Evolutionary conservation across 345 rosid species (phyloP), one percentile per base, ranked within the genome.

Genomic region (Physaria fendleri): DNA sequence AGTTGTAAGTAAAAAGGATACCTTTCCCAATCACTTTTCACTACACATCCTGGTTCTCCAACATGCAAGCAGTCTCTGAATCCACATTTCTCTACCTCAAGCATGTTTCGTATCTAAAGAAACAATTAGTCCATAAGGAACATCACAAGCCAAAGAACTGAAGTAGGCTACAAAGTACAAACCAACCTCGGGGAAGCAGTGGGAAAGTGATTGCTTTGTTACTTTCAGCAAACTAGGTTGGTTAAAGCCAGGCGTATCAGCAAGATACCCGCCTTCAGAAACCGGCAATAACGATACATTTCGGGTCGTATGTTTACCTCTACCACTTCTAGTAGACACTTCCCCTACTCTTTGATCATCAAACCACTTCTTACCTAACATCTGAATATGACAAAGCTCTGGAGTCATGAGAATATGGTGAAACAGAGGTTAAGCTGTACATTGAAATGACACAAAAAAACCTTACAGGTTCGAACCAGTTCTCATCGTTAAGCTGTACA

Each of bases 201-300:
- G 65, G 1, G 93, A 81, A 62, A 93, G 94, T 66, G 97, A 84
- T 6, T 84, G 95, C 73, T 83, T 88, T 3, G 97, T 88, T 34
- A 93, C 99, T 86, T 86, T 93, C 33, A 86, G 29, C 57, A 92
- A 69, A 68, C 95, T 84, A 43, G 99, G 97, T 66, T 86, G 93
- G 75, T 81, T 88, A 71, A 92, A 92, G 64, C 96, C 98, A 37
- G 98, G 96, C 60, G 99, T 92, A 77, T 92, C 97, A 12, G 97
- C 95, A 3, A 92, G 74, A 76, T 78, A 88, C 33, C 96, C 96
- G 34, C 96, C 95, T 64, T 71, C 84, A 27, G 82, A 65, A 27
- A 92, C 50, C 0, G 96, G 95, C 42, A 92, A 87, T 62, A 92
- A 59, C 5, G 93, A 86, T 49, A 88, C 95, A 66, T 93, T 72